Evolutionary conservation across 2,329 filamentous ascomycete genomes (phyloP).

Genomic region (Anthostomella pinea): DNA sequence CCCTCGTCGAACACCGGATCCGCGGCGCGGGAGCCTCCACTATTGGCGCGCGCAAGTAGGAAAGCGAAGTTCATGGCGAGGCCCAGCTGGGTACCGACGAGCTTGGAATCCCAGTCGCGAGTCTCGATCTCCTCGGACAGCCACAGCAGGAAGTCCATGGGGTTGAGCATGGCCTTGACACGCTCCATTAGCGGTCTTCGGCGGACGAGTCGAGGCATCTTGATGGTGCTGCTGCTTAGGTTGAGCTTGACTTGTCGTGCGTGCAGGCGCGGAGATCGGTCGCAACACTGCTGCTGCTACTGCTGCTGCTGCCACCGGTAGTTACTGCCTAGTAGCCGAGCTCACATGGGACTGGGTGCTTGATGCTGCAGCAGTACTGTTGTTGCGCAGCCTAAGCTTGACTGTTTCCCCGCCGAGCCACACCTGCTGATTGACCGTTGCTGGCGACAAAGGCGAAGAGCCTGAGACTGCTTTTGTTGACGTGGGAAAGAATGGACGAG

Average conservation of each 20-base stretch:
- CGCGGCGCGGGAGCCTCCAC: slow-evolving; percentile 48
- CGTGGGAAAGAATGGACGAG: background rate
- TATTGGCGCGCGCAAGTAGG: slow-evolving; percentile 79
- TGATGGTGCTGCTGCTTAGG: too few relatives aligned
- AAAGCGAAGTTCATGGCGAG: slow-evolving; percentile 75
- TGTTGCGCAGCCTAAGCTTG: too few relatives aligned
- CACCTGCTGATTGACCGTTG: too few relatives aligned
- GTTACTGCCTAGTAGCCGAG: too few relatives aligned
- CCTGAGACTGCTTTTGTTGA: slow-evolving; percentile 5
- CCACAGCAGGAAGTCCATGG: slow-evolving; percentile 87
- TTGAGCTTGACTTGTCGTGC: too few relatives aligned
- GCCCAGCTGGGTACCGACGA: slow-evolving; percentile 73
- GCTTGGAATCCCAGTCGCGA: slow-evolving; percentile 82
- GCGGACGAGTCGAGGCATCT: slow-evolving; percentile 76
- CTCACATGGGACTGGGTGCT: too few relatives aligned
- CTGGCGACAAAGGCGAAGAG: too few relatives aligned
- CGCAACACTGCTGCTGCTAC: too few relatives aligned
- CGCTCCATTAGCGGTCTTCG: slow-evolving; percentile 76
- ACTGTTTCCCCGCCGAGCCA: too few relatives aligned
- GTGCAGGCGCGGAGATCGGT: too few relatives aligned
- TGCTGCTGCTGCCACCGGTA: too few relatives aligned
- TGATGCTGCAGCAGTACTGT: too few relatives aligned
- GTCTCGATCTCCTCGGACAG: slow-evolving; percentile 90
- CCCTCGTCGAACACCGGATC: slow-evolving; percentile 87
- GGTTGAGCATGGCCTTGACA: slow-evolving; percentile 76